These are phyloP conservation scores for Phyllosticta paracitricarpa DNA, from an alignment of 2,329 filamentous ascomycete species.

Conservation along the genomic window DNA sequence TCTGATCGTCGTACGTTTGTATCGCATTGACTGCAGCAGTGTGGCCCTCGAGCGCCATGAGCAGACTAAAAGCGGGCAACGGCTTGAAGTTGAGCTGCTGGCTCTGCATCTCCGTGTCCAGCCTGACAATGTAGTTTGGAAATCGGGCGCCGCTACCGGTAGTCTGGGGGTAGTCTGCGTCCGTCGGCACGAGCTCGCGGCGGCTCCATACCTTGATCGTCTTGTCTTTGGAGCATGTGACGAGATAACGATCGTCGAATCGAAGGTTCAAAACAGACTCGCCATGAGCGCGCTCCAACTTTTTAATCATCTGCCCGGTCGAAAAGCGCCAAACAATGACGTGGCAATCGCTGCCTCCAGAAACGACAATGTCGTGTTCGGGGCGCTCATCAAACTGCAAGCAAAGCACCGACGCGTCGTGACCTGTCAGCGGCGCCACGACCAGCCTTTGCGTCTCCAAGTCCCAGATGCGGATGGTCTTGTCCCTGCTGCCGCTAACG, in stretches of 20 bases:
- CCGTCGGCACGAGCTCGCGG: constrained; percentile 32
- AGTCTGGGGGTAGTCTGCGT: constrained; percentile 26
- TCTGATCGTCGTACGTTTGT: constrained; percentile 72
- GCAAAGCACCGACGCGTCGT: constrained; percentile 81
- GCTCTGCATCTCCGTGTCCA: constrained; percentile 26
- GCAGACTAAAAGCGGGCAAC: constrained; percentile 59
- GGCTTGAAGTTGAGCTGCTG: constrained; percentile 40
- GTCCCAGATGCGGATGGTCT: constrained; percentile 82
- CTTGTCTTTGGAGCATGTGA: constrained; percentile 96
- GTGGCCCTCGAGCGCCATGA: constrained; percentile 75
- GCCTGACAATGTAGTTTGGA: constrained; percentile 46
- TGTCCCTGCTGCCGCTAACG: constrained; percentile 87
- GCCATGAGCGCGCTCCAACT: constrained; percentile 64
- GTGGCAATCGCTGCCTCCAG: constrained; percentile 83
- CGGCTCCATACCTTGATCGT: constrained; percentile 96
- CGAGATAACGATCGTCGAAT: constrained; percentile 82
- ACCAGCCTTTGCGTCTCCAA: constrained; percentile 70
- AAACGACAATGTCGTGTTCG: constrained; percentile 85
- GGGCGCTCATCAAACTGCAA: constrained; percentile 87
- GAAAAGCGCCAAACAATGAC: constrained; percentile 92
- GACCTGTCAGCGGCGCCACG: constrained; percentile 62
- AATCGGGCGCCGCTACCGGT: constrained; percentile 35
- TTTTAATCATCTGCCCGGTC: constrained; percentile 72
- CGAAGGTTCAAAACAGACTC: constrained; percentile 91
- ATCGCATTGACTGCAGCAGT: constrained; percentile 92